Evolutionary conservation across 2,329 filamentous ascomycete species (phyloP).

Genomic region (Colletotrichum sp.): DNA sequence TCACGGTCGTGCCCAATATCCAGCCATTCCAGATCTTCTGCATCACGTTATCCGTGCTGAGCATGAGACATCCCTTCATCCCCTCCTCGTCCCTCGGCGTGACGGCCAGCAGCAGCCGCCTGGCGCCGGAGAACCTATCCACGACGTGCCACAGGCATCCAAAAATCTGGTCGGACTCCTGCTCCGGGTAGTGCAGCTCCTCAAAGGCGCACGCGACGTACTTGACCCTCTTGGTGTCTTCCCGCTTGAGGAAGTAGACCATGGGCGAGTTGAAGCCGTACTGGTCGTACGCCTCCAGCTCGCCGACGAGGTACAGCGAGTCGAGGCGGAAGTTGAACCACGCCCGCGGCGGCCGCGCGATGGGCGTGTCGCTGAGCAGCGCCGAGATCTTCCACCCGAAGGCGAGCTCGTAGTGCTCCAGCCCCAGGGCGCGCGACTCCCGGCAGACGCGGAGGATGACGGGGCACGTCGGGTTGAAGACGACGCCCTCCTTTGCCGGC

Average conservation of each 20-base stretch:
- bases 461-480: conserved; percentile 34
- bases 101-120: conserved; percentile 45
- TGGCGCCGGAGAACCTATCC: conserved; percentile 44
- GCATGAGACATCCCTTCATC: conserved; percentile 30
- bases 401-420: conserved; percentile 48
- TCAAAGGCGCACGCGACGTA: conserved; percentile 49
- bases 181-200: conserved; percentile 47
- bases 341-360: conserved; percentile 39
- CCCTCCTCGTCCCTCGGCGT: conserved; percentile 40
- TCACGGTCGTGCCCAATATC: conserved; percentile 45
- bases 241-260: conserved; percentile 50
- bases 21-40: conserved; percentile 55
- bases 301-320: conserved; percentile 51
- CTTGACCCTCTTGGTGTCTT: conserved; percentile 48
- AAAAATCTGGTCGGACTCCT: conserved; percentile 51
- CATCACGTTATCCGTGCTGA: conserved; percentile 42
- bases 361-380: conserved; percentile 37
- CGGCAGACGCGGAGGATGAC: conserved; percentile 49
- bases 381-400: conserved; percentile 53
- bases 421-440: conserved; percentile 47
- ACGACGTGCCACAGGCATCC: conserved; percentile 53
- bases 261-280: conserved; percentile 53
- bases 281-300: conserved; percentile 51
- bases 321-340: conserved; percentile 56
- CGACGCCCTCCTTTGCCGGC: conserved; percentile 18